Conservation (phyloP, 345 rosid species). For the Populus deltoides region DNA sequence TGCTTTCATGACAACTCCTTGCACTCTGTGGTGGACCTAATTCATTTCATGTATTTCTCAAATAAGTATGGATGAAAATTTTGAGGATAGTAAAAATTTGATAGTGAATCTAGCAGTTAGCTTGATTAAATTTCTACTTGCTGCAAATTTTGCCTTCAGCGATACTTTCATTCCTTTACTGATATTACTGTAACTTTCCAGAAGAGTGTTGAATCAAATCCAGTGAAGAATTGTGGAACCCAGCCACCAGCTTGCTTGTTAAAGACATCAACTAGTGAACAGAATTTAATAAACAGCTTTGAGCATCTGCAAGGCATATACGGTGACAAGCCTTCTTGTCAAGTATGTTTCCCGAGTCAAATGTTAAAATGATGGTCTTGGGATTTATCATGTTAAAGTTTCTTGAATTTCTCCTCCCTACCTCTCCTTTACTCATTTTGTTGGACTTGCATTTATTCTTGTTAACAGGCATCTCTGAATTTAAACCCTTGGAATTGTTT, state of each 20-base stretch:
- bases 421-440: background rate
- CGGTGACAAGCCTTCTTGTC: constrained; percentile 35
- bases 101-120: background rate
- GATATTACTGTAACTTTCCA: background rate
- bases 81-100: background rate
- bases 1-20: background rate
- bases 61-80: background rate
- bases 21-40: constrained; percentile 1
- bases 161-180: background rate
- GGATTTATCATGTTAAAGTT: constrained; percentile 4
- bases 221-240: constrained; percentile 18
- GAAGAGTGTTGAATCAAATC: constrained; percentile 9
- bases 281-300: constrained; percentile 27
- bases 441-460: constrained; percentile 15
- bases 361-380: constrained; percentile 12
- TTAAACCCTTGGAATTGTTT: constrained; percentile 36
- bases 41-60: background rate
- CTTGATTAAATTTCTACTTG: background rate
- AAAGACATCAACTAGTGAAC: constrained; percentile 32
- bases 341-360: constrained; percentile 39
- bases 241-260: constrained; percentile 26
- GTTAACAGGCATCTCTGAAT: constrained; percentile 43
- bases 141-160: background rate
- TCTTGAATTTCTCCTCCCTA: background rate
- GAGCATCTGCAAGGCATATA: constrained; percentile 26